These are phyloP conservation scores for Globisporangium carolinianum DNA, from an alignment of 352 stramenopile species.

Conservation along the genomic window DNA sequence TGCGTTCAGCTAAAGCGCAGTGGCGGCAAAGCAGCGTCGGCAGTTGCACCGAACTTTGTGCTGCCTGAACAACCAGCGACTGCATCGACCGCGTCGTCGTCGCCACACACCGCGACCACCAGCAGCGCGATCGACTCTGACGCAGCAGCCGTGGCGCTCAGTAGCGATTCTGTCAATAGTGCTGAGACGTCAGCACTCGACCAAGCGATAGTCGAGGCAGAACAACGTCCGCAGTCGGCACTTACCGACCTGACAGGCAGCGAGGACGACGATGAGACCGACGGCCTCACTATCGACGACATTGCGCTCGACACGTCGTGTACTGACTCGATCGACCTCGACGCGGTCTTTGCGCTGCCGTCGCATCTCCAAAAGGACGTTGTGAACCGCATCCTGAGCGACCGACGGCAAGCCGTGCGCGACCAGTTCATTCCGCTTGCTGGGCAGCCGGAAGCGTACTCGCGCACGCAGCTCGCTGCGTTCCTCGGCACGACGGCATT, in stretches of 20 bases:
- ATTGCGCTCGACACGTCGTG: constrained; percentile 51
- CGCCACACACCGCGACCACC: not conserved
- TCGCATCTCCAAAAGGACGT: constrained; percentile 89
- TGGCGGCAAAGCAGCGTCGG: constrained; percentile 23
- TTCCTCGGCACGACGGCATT: constrained; percentile 92
- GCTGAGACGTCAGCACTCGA: not conserved
- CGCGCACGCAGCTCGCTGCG: constrained; percentile 90
- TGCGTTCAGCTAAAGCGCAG: constrained; percentile 47
- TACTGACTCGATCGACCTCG: constrained; percentile 69
- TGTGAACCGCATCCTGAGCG: constrained; percentile 83
- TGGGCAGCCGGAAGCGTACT: constrained; percentile 92
- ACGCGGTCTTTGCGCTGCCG: constrained; percentile 87
- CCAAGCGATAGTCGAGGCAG: not conserved
- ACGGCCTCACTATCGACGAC: constrained; percentile 50
- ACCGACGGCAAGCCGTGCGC: constrained; percentile 86
- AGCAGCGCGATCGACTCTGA: not conserved
- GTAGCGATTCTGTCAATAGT: no score
- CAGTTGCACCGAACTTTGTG: constrained; percentile 51
- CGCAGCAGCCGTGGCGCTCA: not conserved
- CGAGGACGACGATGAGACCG: constrained; percentile 13
- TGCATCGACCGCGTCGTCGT: no score
- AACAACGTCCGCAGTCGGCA: not conserved
- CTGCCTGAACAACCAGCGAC: constrained; percentile 19
- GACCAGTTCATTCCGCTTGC: constrained; percentile 95
- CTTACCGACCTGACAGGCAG: not conserved